A percentile compares a stretch with the other conserved stretches of the same genome.
Conservation (phyloP, 2,329 filamentous ascomycete species). For the Ophiostoma sp. region DNA sequence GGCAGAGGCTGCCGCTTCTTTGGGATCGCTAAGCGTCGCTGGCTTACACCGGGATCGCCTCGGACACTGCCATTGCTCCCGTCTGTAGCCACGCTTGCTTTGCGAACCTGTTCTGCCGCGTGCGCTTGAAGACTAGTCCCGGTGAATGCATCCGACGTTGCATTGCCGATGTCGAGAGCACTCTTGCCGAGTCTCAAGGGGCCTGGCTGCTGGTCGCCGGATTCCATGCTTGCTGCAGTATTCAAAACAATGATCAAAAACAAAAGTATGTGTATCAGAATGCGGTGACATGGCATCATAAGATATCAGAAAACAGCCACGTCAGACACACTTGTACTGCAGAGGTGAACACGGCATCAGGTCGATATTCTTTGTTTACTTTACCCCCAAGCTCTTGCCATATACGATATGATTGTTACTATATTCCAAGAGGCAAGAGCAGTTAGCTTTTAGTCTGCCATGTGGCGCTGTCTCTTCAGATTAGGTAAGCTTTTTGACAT, state of each 20-base stretch:
- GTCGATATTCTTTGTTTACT: constrained; percentile 2
- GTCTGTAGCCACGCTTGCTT: constrained; percentile 29
- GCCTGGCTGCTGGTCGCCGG: not conserved
- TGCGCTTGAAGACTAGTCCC: no score
- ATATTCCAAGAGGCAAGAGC: not conserved
- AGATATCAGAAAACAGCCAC: not conserved
- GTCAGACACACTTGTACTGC: not conserved
- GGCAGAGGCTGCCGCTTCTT: constrained; percentile 32
- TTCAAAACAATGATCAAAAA: not conserved
- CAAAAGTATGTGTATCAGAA: not conserved
- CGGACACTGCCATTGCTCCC: constrained; percentile 29
- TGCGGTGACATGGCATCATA: not conserved
- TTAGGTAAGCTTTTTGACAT: no score
- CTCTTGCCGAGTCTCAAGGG: constrained; percentile 27
- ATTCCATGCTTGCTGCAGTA: not conserved
- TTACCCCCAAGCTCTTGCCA: not conserved
- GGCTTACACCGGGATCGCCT: constrained; percentile 25
- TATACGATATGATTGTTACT: not conserved
- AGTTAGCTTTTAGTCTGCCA: no score
- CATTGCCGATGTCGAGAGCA: not conserved
- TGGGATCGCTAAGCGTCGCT: constrained; percentile 33
- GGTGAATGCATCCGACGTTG: no score
- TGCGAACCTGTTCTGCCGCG: not conserved
- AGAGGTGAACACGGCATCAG: not conserved
- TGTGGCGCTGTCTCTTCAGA: no score